A percentile compares a stretch with the other conserved stretches of the same genome.
Evolutionary conservation across 2,329 filamentous ascomycete species (phyloP).

Genomic region (Alternaria brassicae): DNA sequence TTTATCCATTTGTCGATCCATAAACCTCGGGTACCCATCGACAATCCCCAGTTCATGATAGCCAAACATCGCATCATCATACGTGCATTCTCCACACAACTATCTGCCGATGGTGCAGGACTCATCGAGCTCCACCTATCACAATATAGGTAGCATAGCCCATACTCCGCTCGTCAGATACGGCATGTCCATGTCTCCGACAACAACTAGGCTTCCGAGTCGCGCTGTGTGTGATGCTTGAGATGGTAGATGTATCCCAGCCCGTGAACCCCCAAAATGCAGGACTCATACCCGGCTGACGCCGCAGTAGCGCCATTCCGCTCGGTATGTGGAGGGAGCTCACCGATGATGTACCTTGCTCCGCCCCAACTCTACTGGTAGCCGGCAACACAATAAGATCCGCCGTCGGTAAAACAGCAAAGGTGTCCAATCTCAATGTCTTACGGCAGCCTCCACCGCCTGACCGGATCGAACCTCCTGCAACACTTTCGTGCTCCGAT

Average conservation of each 20-base stretch:
- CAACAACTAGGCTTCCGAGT: not conserved
- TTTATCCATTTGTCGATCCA: not conserved
- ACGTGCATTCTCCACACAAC: not conserved
- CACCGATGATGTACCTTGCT: not conserved
- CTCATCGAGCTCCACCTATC: not conserved
- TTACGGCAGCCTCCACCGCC: not conserved
- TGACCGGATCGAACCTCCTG: not conserved
- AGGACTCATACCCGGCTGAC: not conserved
- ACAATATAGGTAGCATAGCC: not conserved
- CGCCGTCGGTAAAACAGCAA: not conserved
- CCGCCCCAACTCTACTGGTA: not conserved
- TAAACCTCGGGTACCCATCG: not conserved
- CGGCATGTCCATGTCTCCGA: not conserved
- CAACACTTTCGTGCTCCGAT: not conserved
- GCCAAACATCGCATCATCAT: not conserved
- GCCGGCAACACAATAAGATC: constrained; percentile 3
- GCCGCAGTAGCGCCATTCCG: not conserved
- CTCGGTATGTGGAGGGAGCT: not conserved
- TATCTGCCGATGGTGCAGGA: not conserved
- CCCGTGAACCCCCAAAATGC: not conserved
- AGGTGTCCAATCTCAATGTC: not conserved
- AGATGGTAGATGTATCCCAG: not conserved
- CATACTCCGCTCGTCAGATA: not conserved
- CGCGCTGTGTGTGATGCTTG: not conserved
- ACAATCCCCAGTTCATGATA: not conserved